phyloP scores from a whole-genome alignment of 2,329 filamentous ascomycete species.

The Neoscytalidium dimidiatum region DNA sequence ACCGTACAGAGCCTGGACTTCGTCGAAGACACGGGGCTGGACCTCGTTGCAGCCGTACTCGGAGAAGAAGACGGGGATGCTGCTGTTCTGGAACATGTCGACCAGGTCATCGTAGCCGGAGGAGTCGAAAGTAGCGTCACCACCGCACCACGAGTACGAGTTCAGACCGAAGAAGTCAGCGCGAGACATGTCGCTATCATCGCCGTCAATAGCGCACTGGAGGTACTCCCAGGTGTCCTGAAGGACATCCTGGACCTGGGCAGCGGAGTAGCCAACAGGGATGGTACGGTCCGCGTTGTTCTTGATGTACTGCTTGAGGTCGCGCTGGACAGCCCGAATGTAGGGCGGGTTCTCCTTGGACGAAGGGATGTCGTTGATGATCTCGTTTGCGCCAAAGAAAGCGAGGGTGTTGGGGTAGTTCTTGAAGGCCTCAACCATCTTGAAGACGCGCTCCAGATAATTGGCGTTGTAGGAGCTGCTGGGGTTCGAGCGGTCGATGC shows the following conservation, averaged over 20 bases:
- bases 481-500: constrained; percentile 58
- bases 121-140: constrained; percentile 62
- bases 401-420: constrained; percentile 65
- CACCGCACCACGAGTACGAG: constrained; percentile 74
- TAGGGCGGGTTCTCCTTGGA: constrained; percentile 57
- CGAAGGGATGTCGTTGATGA: constrained; percentile 62
- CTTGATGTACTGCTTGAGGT: constrained; percentile 68
- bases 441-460: constrained; percentile 62
- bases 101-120: constrained; percentile 67
- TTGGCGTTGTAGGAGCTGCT: constrained; percentile 55
- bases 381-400: constrained; percentile 69
- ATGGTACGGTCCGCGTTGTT: constrained; percentile 59
- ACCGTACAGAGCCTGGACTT: constrained; percentile 73
- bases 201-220: constrained; percentile 63
- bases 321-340: constrained; percentile 64
- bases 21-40: constrained; percentile 70
- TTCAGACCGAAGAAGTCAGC: constrained; percentile 79
- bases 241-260: constrained; percentile 73
- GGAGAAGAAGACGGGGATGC: constrained; percentile 79
- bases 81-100: constrained; percentile 63
- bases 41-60: constrained; percentile 79
- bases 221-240: constrained; percentile 77
- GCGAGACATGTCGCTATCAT: constrained; percentile 56
- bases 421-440: constrained; percentile 67
- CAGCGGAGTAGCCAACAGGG: constrained; percentile 69